Base-by-base conservation (phyloP, 2,329 filamentous ascomycete species). In the Alternaria alternata region DNA sequence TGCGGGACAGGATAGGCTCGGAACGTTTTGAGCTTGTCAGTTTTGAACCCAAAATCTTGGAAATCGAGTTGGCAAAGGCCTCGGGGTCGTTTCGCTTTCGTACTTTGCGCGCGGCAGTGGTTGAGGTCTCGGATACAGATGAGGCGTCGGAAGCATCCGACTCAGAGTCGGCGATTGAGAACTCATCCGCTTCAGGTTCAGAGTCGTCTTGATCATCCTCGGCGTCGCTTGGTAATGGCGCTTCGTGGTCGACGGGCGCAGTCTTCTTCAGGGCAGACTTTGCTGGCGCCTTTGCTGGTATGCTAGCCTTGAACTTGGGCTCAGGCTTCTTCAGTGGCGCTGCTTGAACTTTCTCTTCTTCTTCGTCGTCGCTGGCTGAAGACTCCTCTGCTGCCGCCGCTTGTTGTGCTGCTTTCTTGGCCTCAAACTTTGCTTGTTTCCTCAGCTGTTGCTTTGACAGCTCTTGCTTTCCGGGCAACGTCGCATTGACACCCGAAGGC, bases 1-100 rank as follows among this genome's bases (percentile, higher is more conserved):
- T 94, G 72, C 95, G 90, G 6, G 94, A 90, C 4, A 99, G 85
- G n/a, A 99, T 92, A 0, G 95, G 95, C 76, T 99, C 95, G 55
- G 89, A 85, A 24, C 94, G 91, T 75, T 93, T 93, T 32, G 91
- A 87, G 7, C 87, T 88, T 2, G 93, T 90, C 9, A 98, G 85
- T 81, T 98, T 98, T 5, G 93, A 94, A 57, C 89, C 89, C 44
- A 99, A 86, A 76, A 99, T 97, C 79, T 95, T 96, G 68, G 91
- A 91, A 72, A 99, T 93, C 51, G 93, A 97, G 1, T 90, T 96
- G 24, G 94, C 92, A 78, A 99, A 98, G 53, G 92, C 93, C 65
- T 86, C 84, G 3, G 95, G 94, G 79, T 99, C 94, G 80, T 97
- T 96, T 75, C 94, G 90, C 81, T 98, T 98, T 14, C 89, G 88